Conservation (phyloP, 2,329 filamentous ascomycete genomes). For the Eutypella sp. region DNA sequence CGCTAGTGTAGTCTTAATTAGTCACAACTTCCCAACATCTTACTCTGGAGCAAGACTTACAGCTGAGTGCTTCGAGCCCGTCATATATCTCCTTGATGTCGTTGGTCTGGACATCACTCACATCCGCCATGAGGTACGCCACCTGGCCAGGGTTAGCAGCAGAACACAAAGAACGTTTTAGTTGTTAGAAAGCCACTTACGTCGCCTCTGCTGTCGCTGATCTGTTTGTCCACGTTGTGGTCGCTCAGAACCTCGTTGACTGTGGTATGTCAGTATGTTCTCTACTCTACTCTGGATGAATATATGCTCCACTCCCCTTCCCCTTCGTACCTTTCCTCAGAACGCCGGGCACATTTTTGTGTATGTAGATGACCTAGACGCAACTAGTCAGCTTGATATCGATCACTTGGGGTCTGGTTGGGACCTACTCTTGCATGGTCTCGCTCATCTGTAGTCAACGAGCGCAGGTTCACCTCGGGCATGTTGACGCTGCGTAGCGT, state of each 20-base stretch:
- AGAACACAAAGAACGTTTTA: background rate
- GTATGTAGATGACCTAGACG: slow-evolving; percentile 79
- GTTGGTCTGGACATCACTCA: slow-evolving; percentile 74
- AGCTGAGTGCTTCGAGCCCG: slow-evolving; percentile 72
- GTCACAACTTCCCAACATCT: slow-evolving; percentile 6
- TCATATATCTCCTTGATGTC: slow-evolving; percentile 86
- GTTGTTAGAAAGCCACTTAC: slow-evolving; percentile 37
- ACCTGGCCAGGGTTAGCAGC: slow-evolving; percentile 41
- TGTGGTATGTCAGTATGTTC: slow-evolving; percentile 26
- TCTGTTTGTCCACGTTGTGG: slow-evolving; percentile 99
- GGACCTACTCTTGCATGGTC: slow-evolving; percentile 72
- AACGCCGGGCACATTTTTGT: slow-evolving; percentile 94
- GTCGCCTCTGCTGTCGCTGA: slow-evolving; percentile 90
- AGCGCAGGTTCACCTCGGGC: slow-evolving; percentile 88
- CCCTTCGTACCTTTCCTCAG: slow-evolving; percentile 68
- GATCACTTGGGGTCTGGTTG: background rate
- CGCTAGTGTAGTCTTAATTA: slow-evolving; percentile 24
- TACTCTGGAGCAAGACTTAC: slow-evolving; percentile 45
- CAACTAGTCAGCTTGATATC: slow-evolving; percentile 15
- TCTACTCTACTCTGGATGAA: background rate
- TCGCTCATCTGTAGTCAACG: slow-evolving; percentile 82
- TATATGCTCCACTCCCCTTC: too few species aligned
- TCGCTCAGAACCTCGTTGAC: slow-evolving; percentile 93
- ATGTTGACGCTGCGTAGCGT: slow-evolving; percentile 93
- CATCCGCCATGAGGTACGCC: slow-evolving; percentile 96